phyloP scores from a whole-genome alignment of 257 asterid species.

The Osmanthus fragrans region DNA sequence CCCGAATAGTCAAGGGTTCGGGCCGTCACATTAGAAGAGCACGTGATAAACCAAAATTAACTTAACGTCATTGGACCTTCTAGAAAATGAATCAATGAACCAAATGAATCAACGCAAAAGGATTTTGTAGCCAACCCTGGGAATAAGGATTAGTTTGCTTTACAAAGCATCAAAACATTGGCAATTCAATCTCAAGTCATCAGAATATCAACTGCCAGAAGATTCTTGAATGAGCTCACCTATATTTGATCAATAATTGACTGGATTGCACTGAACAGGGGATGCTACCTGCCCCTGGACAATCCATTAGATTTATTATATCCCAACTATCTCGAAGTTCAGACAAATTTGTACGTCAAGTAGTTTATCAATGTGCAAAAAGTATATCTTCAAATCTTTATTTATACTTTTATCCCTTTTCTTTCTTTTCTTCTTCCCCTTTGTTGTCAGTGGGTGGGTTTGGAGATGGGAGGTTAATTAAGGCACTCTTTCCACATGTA shows the following conservation, averaged over 20 bases:
- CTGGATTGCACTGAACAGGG: neutral
- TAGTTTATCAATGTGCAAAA: neutral
- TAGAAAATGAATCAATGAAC: no score
- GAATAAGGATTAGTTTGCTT: neutral
- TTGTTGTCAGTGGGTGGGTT: neutral
- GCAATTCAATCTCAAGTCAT: neutral
- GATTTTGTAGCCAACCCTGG: neutral
- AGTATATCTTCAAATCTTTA: neutral
- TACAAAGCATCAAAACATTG: neutral
- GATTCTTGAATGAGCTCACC: neutral
- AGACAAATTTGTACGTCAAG: neutral
- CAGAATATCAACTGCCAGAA: neutral
- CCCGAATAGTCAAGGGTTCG: no score
- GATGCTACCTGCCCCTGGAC: neutral
- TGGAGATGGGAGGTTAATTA: neutral
- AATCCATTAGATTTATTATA: neutral
- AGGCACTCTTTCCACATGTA: neutral
- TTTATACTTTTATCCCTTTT: neutral
- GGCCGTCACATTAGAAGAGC: neutral
- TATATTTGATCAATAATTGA: neutral
- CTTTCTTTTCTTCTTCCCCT: neutral
- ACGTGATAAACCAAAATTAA: neutral
- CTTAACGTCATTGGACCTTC: neutral
- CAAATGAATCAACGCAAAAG: neutral
- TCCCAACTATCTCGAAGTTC: neutral